A percentile compares a stretch with the other conserved stretches of the same genome.
phyloP scores from a whole-genome alignment of 2,329 filamentous ascomycete genomes.

The Ampelomyces quisqualis region DNA sequence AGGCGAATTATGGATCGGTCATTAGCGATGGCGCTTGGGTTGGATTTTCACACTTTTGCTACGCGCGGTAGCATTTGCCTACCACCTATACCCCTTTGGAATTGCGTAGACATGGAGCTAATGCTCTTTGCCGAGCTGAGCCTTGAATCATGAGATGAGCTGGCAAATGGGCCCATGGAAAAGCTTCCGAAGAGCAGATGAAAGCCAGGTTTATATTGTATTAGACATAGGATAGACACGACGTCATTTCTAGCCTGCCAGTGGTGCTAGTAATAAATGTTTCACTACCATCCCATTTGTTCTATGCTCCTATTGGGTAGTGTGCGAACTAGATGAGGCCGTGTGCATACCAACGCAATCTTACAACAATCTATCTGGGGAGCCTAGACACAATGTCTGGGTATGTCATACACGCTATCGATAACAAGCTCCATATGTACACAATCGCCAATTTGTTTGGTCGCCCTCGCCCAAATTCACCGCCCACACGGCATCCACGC shows the following conservation, averaged over 20 bases:
- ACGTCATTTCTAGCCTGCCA: neutral
- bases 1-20: constrained; percentile 24
- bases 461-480: constrained; percentile 1
- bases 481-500: constrained; percentile 8
- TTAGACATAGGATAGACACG: neutral
- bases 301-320: constrained; percentile 1
- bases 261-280: neutral
- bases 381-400: constrained; percentile 7
- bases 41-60: constrained; percentile 2
- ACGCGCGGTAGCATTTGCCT: constrained; percentile 1
- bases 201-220: too few relatives aligned
- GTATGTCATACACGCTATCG: constrained; percentile 9
- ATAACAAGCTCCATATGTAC: constrained; percentile 8
- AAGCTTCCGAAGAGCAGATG: too few relatives aligned
- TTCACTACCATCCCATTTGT: neutral
- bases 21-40: constrained; percentile 42
- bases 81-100: constrained; percentile 9
- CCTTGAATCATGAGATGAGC: neutral
- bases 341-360: neutral
- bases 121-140: neutral
- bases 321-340: neutral
- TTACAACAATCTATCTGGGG: constrained; percentile 22
- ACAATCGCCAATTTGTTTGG: constrained; percentile 17
- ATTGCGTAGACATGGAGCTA: constrained; percentile 4
- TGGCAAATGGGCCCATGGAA: constrained; percentile 1